Conservation (phyloP, 2,329 filamentous ascomycete species). For the Rosellinia necatrix region DNA sequence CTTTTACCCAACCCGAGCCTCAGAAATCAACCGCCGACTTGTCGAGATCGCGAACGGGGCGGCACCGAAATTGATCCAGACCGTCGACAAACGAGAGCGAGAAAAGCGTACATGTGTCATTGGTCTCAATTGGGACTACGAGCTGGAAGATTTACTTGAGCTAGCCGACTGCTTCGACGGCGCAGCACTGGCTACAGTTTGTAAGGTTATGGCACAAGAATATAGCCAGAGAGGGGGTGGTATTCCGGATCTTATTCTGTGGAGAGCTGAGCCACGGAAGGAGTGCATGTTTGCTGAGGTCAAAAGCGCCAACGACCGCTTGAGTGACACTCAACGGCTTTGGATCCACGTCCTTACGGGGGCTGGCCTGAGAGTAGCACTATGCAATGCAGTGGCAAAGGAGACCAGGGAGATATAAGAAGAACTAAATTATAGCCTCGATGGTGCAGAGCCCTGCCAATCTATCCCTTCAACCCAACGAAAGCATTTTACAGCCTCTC, state of each 20-base stretch:
- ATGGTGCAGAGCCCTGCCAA: neutral
- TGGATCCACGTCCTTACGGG: slow-evolving; percentile 94
- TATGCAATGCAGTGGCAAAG: slow-evolving; percentile 68
- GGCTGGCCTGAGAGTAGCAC: slow-evolving; percentile 82
- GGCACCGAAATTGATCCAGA: slow-evolving; percentile 67
- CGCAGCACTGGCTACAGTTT: slow-evolving; percentile 80
- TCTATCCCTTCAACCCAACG: neutral
- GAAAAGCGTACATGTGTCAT: slow-evolving; percentile 82
- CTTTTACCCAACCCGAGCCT: slow-evolving; percentile 84
- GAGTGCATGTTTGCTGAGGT: slow-evolving; percentile 80
- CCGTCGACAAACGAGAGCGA: slow-evolving; percentile 70
- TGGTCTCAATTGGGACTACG: slow-evolving; percentile 89
- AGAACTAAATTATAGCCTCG: neutral
- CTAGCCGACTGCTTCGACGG: slow-evolving; percentile 79
- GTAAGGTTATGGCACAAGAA: slow-evolving; percentile 94
- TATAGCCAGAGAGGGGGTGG: slow-evolving; percentile 86
- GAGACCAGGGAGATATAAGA: slow-evolving; percentile 50
- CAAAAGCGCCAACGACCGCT: slow-evolving; percentile 84
- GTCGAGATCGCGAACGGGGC: slow-evolving; percentile 86
- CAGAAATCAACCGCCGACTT: slow-evolving; percentile 85
- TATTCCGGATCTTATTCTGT: slow-evolving; percentile 90
- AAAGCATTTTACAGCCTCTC: neutral
- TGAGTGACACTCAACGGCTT: slow-evolving; percentile 93
- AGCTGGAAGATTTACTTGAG: slow-evolving; percentile 76
- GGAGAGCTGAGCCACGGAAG: slow-evolving; percentile 57